Evolutionary conservation across 139 green algal species (phyloP), one percentile per base, ranked within the genome.

Genomic region (Micromonas commoda): DNA sequence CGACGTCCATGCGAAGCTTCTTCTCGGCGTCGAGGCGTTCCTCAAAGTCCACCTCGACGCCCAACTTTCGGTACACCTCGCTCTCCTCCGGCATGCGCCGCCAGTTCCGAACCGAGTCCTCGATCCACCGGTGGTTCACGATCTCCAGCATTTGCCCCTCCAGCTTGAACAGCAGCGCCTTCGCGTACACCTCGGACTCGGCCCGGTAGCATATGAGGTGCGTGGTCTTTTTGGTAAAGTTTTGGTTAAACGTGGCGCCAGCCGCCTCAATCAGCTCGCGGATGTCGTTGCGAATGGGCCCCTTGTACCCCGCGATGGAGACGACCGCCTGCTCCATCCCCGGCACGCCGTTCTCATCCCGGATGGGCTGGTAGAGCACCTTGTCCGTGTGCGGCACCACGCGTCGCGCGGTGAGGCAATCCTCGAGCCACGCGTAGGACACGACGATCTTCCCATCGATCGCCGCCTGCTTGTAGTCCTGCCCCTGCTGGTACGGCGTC

Each of bases 171-270:
- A 70, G 60, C 26, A 79, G 54, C 54, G 73, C 73, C 24, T 71
- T 69, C 23, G 54, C 73, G 32, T 79, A 79, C 29, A 70, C 35
- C 57, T 71, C 53, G 23, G 20, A 51, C 33, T 70, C 73, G 73
- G 73, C 73, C 19, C 73, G 73, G 61, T 79, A 79, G 57, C 73
- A 79, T 28, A 79, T 70, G 26, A 79, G 61, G 57, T 79, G 73
- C 57, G 73, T 79, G 28, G 73, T 79, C 54, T 71, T 71, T 20
- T 71, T 64, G 2, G 54, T 71, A 29, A 79, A 64, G 54, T 71
- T 71, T 51, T 71, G 33, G 33, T 71, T 70, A 34, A 72, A 71
- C 60, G 73, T 71, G 57, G 54, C 73, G 33, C 73, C 73, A 2
- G 29, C 20, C 3, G 73, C 73, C 26, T 79, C 73, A 32, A 79